A percentile compares a stretch with the other conserved stretches of the same genome.
phyloP scores from a whole-genome alignment of 2,329 filamentous ascomycete genomes.

The Botrytis byssoidea region DNA sequence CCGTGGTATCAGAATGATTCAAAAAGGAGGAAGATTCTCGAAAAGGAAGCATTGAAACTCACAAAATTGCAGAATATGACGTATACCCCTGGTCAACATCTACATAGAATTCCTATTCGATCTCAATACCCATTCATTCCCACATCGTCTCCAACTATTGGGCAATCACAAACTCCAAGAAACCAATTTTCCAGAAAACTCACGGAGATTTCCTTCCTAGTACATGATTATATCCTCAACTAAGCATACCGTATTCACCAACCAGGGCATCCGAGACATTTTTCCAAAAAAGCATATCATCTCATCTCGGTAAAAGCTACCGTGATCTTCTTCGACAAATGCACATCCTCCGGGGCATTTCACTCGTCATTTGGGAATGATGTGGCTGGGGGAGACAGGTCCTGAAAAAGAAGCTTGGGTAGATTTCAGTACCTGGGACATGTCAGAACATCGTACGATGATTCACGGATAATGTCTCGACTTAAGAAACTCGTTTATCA shows the following conservation, averaged over 20 bases:
- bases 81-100: slow-evolving; percentile 2
- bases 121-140: neutral
- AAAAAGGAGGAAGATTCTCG: neutral
- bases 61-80: neutral
- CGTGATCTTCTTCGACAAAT: slow-evolving; percentile 10
- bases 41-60: neutral
- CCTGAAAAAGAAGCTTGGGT: neutral
- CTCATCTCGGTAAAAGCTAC: slow-evolving; percentile 8
- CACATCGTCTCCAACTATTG: neutral
- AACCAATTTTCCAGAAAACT: neutral
- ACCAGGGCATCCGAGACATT: slow-evolving; percentile 2
- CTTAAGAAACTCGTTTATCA: neutral
- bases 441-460: slow-evolving; percentile 16
- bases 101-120: neutral
- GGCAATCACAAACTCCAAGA: neutral
- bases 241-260: neutral
- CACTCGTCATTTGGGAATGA: slow-evolving; percentile 2
- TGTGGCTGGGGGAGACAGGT: neutral
- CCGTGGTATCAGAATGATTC: neutral
- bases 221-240: neutral
- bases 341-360: slow-evolving; percentile 3
- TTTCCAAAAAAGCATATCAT: slow-evolving; percentile 3
- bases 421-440: neutral
- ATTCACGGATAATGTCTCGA: slow-evolving; percentile 6
- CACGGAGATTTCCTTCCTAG: neutral